Conservation (phyloP, 2,329 filamentous ascomycete species). For the Colletotrichum eleusines region DNA sequence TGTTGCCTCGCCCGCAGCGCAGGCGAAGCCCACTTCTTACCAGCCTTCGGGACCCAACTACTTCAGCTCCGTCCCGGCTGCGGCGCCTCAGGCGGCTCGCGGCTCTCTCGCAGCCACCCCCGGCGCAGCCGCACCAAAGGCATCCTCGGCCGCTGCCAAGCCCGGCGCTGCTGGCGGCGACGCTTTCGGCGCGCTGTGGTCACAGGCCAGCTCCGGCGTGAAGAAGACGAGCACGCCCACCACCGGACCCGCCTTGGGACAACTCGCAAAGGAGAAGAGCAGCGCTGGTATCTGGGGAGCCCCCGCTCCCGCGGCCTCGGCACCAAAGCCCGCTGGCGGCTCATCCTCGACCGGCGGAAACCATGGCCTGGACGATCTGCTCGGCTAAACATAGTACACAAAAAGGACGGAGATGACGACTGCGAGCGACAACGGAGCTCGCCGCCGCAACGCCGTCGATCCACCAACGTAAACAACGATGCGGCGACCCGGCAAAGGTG, state of each 20-base stretch:
- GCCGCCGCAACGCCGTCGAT: slow-evolving; percentile 2
- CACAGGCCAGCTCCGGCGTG: slow-evolving; percentile 77
- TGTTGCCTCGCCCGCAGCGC: slow-evolving; percentile 55
- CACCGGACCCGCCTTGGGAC: slow-evolving; percentile 84
- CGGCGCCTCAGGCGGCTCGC: slow-evolving; percentile 45
- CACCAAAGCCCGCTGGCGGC: slow-evolving; percentile 47
- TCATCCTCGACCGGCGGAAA: slow-evolving; percentile 35
- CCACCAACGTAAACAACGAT: slow-evolving; percentile 34
- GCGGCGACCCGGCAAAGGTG: not conserved
- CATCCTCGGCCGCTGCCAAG: slow-evolving; percentile 63
- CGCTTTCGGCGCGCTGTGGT: slow-evolving; percentile 91
- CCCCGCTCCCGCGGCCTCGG: slow-evolving; percentile 58
- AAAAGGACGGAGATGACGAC: slow-evolving; percentile 9
- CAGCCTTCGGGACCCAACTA: slow-evolving; percentile 91
- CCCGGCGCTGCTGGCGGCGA: slow-evolving; percentile 76
- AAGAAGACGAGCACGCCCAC: slow-evolving; percentile 76
- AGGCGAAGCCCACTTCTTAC: slow-evolving; percentile 72
- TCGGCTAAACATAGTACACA: slow-evolving; percentile 52
- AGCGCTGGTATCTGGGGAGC: slow-evolving; percentile 94
- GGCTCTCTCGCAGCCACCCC: slow-evolving; percentile 45
- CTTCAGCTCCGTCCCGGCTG: slow-evolving; percentile 82
- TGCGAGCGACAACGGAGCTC: slow-evolving; percentile 6
- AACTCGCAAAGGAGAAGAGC: slow-evolving; percentile 98
- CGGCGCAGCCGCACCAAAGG: slow-evolving; percentile 60
- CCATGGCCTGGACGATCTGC: slow-evolving; percentile 61